These are phyloP conservation scores for Cystofilobasidium ferigula DNA, from an alignment of 768 basidiomycete species.

Conservation along the genomic window DNA sequence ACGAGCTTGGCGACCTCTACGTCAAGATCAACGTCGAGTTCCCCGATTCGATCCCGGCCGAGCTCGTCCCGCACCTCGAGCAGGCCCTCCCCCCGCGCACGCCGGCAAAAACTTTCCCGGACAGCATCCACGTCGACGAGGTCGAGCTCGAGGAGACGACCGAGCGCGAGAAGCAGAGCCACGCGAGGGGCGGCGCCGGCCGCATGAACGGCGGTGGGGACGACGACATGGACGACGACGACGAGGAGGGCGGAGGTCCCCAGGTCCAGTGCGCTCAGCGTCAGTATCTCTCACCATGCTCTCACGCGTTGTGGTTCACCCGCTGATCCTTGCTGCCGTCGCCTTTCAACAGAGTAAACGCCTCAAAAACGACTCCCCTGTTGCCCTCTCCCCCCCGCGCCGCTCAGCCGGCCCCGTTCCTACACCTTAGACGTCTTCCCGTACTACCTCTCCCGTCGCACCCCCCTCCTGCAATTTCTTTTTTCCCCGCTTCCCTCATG, in stretches of 20 bases:
- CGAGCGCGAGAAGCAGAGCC: constrained; percentile 47
- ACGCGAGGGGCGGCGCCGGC: constrained; percentile 46
- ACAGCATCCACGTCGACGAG: constrained; percentile 65
- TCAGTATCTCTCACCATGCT: constrained; percentile 1
- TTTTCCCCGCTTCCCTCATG: too few species aligned
- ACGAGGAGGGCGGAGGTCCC: constrained; percentile 57
- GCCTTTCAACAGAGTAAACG: too few species aligned
- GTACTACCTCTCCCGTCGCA: too few species aligned
- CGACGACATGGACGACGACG: constrained; percentile 60
- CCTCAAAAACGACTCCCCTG: too few species aligned
- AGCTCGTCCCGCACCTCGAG: constrained; percentile 63
- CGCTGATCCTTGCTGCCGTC: too few species aligned
- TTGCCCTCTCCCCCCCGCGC: too few species aligned
- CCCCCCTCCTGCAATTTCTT: too few species aligned
- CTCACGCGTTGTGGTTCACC: too few species aligned
- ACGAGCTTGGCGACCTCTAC: constrained; percentile 87
- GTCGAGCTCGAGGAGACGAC: constrained; percentile 71
- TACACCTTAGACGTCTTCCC: too few species aligned
- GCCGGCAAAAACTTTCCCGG: constrained; percentile 55
- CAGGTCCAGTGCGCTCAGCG: constrained; percentile 76
- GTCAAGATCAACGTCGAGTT: constrained; percentile 78
- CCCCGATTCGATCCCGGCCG: constrained; percentile 66
- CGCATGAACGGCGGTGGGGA: too few species aligned
- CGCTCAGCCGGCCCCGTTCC: too few species aligned
- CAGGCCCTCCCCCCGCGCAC: constrained; percentile 69